These are phyloP conservation scores for Gastrolobium bilobum DNA, from an alignment of 306 rosid species.

Conservation along the genomic window DNA sequence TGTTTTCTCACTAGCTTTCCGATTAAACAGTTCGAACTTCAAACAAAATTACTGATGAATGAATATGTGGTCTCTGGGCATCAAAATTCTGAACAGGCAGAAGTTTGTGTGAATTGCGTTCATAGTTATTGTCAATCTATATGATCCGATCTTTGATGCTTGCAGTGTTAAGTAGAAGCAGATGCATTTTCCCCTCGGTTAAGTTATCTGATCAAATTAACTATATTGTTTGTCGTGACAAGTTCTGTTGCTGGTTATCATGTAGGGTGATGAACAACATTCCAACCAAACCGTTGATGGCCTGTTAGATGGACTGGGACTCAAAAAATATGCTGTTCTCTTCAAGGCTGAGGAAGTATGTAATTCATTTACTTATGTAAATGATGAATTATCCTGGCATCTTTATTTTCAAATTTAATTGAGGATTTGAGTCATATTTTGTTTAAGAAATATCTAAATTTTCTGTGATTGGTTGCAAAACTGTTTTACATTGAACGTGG, in stretches of 20 bases:
- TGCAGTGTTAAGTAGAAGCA: neutral
- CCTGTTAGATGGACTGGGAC: constrained; percentile 77
- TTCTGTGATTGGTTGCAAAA: constrained; percentile 13
- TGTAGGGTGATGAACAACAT: constrained; percentile 77
- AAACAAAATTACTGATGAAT: constrained; percentile 2
- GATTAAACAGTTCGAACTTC: neutral
- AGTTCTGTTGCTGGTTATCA: constrained; percentile 40
- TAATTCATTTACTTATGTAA: constrained; percentile 42
- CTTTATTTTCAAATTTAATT: neutral
- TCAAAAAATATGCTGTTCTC: constrained; percentile 82
- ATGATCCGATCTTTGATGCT: constrained; percentile 27
- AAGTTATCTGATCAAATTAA: constrained; percentile 23
- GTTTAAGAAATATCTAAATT: constrained; percentile 32
- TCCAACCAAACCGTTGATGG: constrained; percentile 81
- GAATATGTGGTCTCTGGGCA: neutral
- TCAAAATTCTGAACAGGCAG: constrained; percentile 2
- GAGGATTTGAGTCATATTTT: constrained; percentile 17
- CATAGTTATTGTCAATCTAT: constrained; percentile 32
- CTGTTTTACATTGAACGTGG: constrained; percentile 8
- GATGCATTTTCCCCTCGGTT: constrained; percentile 7
- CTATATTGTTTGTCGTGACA: constrained; percentile 38
- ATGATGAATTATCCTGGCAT: constrained; percentile 4
- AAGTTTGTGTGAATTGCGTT: constrained; percentile 34
- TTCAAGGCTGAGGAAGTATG: constrained; percentile 99
- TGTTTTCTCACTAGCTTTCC: constrained; percentile 8